Evolutionary conservation across 352 stramenopile genomes (phyloP), one percentile per base, ranked within the genome.

Genomic region (Blastocystis hominis): DNA sequence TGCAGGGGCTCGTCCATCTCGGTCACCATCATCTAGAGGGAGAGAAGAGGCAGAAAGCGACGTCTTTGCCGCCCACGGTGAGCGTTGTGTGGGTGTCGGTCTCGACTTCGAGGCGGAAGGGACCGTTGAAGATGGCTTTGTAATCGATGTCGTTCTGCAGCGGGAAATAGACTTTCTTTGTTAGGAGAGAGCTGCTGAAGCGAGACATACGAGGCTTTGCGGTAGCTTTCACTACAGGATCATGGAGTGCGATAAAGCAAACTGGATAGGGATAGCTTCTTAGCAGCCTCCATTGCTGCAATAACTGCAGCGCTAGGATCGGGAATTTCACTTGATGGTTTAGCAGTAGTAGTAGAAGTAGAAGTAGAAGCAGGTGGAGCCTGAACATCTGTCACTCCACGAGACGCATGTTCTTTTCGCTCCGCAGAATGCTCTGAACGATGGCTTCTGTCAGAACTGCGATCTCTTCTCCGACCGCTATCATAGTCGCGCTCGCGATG

Each of bases 151-250:
- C 72, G 56, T 68, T 68, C 20, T 84, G 72, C 40, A 34, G 34
- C 7, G 72, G 72, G 50, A 84, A 84, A 30, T 84, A 84, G 15
- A 84, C 44, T 53, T 84, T 84, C 36, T 84, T 84, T 20, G 72
- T 84, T 40, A 68, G 44, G n/a, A 84, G 44, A 3, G 47, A 66
- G 44, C 53, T 84, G 36, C 72, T 84, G 50, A 84, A 84, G 40
- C 72, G 46, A 69, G 72, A 84, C 17, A 84, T 53, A 24, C 72
- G 72, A 20, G 72, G 54, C 47, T 84, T 84, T 15, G 10, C 13
- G 44, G 47, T 36, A 15, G 47, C 17, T 17, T 47, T 30, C 44
- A 84, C 72, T 84, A 84, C 7, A n/a, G 3, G 30, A 42, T 40
- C 66, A 66, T 2, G 15, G 3, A 20, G 10, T 5, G 20, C 17